Percentiles rank a stretch among this genome's conserved stretches.
phyloP scores from a whole-genome alignment of 208 protist species.

The Tetramitus jugosus region DNA sequence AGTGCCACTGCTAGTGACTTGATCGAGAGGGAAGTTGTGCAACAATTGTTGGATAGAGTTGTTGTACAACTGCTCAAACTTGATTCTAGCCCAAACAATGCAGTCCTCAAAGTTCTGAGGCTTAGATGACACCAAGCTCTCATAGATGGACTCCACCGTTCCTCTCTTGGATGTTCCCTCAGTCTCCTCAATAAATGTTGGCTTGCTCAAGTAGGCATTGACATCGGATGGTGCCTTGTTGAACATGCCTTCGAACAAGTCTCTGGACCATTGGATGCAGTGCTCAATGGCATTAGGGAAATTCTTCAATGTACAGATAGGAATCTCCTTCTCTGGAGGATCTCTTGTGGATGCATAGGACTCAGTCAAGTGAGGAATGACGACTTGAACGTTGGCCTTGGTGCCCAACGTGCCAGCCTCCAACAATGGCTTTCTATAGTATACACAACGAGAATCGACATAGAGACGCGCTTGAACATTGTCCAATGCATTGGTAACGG shows the following conservation, averaged over 20 bases:
- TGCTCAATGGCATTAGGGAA: slow-evolving; percentile 99
- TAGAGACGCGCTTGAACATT: slow-evolving; percentile 93
- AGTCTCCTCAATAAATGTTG: slow-evolving; percentile 47
- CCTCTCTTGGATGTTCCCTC: slow-evolving; percentile 56
- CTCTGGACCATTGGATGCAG: slow-evolving; percentile 90
- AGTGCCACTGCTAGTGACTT: slow-evolving; percentile 69
- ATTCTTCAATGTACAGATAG: slow-evolving; percentile 99
- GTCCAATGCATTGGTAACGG: slow-evolving; percentile 97
- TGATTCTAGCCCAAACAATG: slow-evolving; percentile 74
- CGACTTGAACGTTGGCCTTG: slow-evolving; percentile 94
- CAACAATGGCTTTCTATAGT: slow-evolving; percentile 90
- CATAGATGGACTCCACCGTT: slow-evolving; percentile 57
- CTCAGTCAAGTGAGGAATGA: slow-evolving; percentile 95
- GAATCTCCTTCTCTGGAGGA: slow-evolving; percentile 95
- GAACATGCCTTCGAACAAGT: slow-evolving; percentile 77
- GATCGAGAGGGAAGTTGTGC: slow-evolving; percentile 93
- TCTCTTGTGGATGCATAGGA: slow-evolving; percentile 92
- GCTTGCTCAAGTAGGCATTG: slow-evolving; percentile 68
- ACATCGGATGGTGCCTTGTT: slow-evolving; percentile 56
- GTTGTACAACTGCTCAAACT: slow-evolving; percentile 90
- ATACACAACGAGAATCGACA: slow-evolving; percentile 87
- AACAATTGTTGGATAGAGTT: slow-evolving; percentile 92
- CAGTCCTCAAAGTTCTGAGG: slow-evolving; percentile 80
- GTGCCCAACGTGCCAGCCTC: slow-evolving; percentile 98
- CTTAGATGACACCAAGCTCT: slow-evolving; percentile 33